phyloP scores from a whole-genome alignment of 257 asterid genomes.

The Gentiana macrophylla region DNA sequence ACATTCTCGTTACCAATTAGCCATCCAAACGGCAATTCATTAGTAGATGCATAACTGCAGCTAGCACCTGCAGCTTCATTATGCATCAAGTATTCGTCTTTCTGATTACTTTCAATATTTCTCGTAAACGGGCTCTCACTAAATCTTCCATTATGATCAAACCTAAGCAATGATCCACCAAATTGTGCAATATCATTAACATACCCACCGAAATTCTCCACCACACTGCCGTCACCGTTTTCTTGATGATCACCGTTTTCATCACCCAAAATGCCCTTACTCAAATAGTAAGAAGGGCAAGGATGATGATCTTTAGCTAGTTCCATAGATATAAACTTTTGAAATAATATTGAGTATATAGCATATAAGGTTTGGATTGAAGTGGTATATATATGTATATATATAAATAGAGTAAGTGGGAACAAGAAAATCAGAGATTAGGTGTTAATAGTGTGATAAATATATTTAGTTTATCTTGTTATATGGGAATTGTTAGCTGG shows the following conservation, averaged over 20 bases:
- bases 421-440: constrained; percentile 1
- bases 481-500: constrained; percentile 43
- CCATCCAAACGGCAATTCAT: constrained; percentile 37
- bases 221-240: constrained; percentile 21
- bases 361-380: constrained; percentile 11
- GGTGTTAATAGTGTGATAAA: neutral
- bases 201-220: constrained; percentile 37
- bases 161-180: constrained; percentile 49
- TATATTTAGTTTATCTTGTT: constrained; percentile 3
- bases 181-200: constrained; percentile 20
- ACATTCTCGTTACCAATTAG: constrained; percentile 24
- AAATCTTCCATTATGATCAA: constrained; percentile 33
- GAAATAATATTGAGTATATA: neutral
- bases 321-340: constrained; percentile 29
- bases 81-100: constrained; percentile 36
- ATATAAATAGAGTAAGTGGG: neutral
- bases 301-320: constrained; percentile 44
- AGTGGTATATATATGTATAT: constrained; percentile 7
- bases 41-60: constrained; percentile 15
- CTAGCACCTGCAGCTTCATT: constrained; percentile 13
- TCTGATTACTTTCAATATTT: constrained; percentile 20
- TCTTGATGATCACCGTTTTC: constrained; percentile 9
- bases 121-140: constrained; percentile 22
- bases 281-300: constrained; percentile 33
- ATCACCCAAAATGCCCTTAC: constrained; percentile 21